phyloP scores from a whole-genome alignment of 305 asterid genomes.

The Andrographis paniculata region DNA sequence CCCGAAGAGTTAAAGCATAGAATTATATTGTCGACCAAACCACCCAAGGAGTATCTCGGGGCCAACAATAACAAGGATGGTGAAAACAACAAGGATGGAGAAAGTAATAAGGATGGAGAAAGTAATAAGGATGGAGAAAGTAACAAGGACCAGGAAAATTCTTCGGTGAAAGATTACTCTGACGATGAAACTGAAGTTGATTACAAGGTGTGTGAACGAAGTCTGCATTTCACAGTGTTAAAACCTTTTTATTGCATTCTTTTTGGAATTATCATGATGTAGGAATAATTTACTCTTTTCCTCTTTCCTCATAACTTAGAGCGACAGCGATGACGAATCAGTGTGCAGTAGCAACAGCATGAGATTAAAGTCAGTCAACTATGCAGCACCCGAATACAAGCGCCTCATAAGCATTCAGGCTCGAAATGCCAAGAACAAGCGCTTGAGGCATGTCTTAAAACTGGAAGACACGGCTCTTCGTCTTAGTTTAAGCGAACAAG shows the following conservation, averaged over 20 bases:
- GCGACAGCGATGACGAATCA: slow-evolving; percentile 46
- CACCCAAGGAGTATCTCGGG: slow-evolving; percentile 57
- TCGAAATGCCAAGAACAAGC: slow-evolving; percentile 57
- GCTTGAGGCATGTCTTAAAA: slow-evolving; percentile 53
- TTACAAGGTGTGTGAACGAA: not conserved
- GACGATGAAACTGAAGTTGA: slow-evolving; percentile 1
- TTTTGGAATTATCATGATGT: too few relatives aligned
- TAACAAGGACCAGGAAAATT: slow-evolving; percentile 13
- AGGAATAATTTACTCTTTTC: slow-evolving; percentile 1
- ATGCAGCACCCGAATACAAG: slow-evolving; percentile 68
- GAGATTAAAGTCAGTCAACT: slow-evolving; percentile 33
- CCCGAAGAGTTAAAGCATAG: slow-evolving; percentile 41
- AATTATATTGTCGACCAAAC: slow-evolving; percentile 50
- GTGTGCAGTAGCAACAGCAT: slow-evolving; percentile 15
- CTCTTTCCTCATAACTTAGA: slow-evolving; percentile 24
- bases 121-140: slow-evolving; percentile 18
- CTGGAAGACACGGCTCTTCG: slow-evolving; percentile 38
- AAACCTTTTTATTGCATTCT: too few relatives aligned
- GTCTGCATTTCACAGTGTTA: too few relatives aligned
- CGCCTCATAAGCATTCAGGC: slow-evolving; percentile 89
- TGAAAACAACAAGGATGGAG: slow-evolving; percentile 21
- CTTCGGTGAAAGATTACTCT: not conserved
- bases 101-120: slow-evolving; percentile 21
- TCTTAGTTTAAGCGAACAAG: slow-evolving; percentile 90
- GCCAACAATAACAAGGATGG: slow-evolving; percentile 21